Conservation (phyloP, 495 filamentous ascomycete genomes). For the Aspergillus saccharolyticus region DNA sequence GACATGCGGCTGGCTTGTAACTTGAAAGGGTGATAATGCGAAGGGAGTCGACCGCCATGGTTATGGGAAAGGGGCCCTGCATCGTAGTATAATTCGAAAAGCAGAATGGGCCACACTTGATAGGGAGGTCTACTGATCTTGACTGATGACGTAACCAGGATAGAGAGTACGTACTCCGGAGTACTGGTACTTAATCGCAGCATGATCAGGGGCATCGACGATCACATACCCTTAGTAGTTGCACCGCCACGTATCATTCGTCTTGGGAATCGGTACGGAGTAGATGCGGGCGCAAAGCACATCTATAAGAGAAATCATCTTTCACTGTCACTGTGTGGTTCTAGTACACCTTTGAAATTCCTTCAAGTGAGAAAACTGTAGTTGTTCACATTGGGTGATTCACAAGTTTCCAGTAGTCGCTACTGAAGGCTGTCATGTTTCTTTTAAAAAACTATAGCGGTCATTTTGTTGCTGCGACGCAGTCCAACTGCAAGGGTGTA, state of each 20-base stretch:
- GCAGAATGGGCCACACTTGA: not conserved
- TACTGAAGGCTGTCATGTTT: no score
- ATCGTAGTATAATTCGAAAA: not conserved
- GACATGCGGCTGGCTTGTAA: no score
- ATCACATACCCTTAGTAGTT: no score
- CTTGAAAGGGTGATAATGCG: not conserved
- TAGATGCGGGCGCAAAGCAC: not conserved
- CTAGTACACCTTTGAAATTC: not conserved
- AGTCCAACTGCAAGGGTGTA: no score
- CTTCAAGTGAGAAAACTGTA: not conserved
- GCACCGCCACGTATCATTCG: slow-evolving; percentile 17
- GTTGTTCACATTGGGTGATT: no score
- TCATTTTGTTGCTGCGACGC: no score
- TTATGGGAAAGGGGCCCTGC: not conserved
- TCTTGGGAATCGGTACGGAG: not conserved
- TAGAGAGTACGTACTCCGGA: not conserved
- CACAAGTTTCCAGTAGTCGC: no score
- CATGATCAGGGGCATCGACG: not conserved
- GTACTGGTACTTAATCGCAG: not conserved
- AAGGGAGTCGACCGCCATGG: not conserved
- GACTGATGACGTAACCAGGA: slow-evolving; percentile 6
- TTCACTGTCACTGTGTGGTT: not conserved
- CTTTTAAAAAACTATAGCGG: no score
- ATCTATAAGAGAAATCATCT: not conserved
- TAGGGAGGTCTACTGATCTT: not conserved